A percentile compares a stretch with the other conserved stretches of the same genome.
These are phyloP conservation scores for Phialemonium atrogriseum DNA, from an alignment of 2,329 filamentous ascomycete species.

Conservation along the genomic window DNA sequence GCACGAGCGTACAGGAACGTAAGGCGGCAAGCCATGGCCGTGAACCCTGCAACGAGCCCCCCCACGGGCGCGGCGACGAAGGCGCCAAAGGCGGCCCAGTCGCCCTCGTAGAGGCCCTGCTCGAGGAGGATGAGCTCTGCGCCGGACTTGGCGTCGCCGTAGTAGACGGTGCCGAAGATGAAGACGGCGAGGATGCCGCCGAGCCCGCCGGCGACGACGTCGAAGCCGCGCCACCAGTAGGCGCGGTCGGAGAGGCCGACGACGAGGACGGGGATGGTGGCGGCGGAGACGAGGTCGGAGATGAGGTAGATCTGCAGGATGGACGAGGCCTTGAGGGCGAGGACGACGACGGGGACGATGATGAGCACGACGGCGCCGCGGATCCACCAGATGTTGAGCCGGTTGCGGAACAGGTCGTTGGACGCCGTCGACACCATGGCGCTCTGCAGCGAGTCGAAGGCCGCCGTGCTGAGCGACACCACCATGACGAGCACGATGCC, in stretches of 20 bases:
- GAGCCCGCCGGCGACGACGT: constrained; percentile 69
- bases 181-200: constrained; percentile 75
- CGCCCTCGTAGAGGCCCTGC: constrained; percentile 64
- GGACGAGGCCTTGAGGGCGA: constrained; percentile 65
- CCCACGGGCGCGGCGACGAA: constrained; percentile 75
- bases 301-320: constrained; percentile 79
- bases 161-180: constrained; percentile 73
- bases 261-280: constrained; percentile 65
- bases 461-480: constrained; percentile 64
- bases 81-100: constrained; percentile 78
- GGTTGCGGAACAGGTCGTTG: constrained; percentile 80
- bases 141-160: constrained; percentile 54
- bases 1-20: constrained; percentile 48
- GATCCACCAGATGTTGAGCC: constrained; percentile 66
- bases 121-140: constrained; percentile 63
- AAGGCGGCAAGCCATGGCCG: constrained; percentile 53
- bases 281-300: constrained; percentile 69
- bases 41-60: constrained; percentile 62
- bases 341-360: constrained; percentile 65
- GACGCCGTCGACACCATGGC: constrained; percentile 80
- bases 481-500: constrained; percentile 77
- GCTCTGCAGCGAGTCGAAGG: constrained; percentile 73
- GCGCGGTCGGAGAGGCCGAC: constrained; percentile 58
- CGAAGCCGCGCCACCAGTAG: constrained; percentile 73
- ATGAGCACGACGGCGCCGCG: constrained; percentile 60